These are phyloP conservation scores for Anaeromyces robustus DNA, from an alignment of 192 early-diverging fungal genomes.

Conservation along the genomic window DNA sequence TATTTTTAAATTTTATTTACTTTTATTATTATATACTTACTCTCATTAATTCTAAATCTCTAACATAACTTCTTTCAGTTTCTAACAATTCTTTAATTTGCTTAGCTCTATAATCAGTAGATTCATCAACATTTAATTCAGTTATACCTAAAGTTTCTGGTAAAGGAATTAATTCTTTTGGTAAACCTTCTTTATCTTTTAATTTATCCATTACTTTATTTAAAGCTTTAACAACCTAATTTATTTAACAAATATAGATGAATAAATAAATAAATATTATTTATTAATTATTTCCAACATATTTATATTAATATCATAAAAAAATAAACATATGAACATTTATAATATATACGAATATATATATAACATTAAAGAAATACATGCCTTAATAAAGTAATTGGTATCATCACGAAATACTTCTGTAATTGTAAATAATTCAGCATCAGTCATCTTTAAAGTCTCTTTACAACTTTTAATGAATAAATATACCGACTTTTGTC, in stretches of 20 bases:
- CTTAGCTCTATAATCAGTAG: constrained; percentile 77
- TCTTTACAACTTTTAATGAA: background rate
- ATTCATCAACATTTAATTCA: constrained; percentile 8
- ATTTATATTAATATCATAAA: background rate
- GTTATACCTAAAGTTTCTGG: background rate
- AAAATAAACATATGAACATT: constrained; percentile 6
- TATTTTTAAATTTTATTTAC: too few species aligned
- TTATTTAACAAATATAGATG: constrained; percentile 4
- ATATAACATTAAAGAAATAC: background rate
- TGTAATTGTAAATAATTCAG: constrained; percentile 61
- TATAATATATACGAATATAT: too few species aligned
- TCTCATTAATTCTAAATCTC: constrained; percentile 71
- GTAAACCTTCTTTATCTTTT: constrained; percentile 16
- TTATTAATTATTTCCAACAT: too few species aligned
- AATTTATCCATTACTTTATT: constrained; percentile 59
- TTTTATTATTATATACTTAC: constrained; percentile 14
- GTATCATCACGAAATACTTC: constrained; percentile 89
- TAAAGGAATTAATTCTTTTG: constrained; percentile 2
- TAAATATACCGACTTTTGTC: background rate
- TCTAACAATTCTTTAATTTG: constrained; percentile 77
- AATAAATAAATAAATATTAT: too few species aligned
- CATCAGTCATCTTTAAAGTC: background rate
- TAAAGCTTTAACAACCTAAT: constrained; percentile 71
- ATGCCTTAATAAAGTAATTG: constrained; percentile 88
- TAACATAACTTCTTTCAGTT: constrained; percentile 83